These are phyloP conservation scores for Avicennia marina DNA, from an alignment of 257 asterid genomes.

Conservation along the genomic window DNA sequence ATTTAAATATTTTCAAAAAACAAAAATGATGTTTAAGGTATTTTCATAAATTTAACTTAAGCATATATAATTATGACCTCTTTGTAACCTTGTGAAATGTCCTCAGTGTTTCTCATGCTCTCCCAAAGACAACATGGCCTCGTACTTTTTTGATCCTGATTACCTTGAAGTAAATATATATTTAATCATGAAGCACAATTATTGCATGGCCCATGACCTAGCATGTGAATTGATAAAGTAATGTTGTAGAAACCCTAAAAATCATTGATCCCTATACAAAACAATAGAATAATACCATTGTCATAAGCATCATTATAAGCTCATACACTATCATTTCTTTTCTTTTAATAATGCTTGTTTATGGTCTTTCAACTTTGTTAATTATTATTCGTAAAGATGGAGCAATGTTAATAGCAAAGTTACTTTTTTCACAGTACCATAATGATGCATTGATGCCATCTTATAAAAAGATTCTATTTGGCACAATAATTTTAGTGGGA, in stretches of 20 bases:
- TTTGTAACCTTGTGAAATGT: background rate
- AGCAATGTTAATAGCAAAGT: background rate
- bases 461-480: too few species aligned
- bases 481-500: too few species aligned
- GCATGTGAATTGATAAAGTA: conserved; percentile 21
- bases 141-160: conserved; percentile 9
- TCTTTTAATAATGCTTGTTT: background rate
- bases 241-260: conserved; percentile 7
- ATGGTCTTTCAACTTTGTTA: background rate
- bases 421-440: background rate
- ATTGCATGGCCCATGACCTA: conserved; percentile 22
- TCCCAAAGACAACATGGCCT: conserved; percentile 5
- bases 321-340: background rate
- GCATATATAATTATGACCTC: too few species aligned
- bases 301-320: background rate
- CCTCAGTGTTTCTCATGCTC: background rate
- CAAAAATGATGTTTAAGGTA: too few species aligned
- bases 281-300: background rate
- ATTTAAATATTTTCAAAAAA: too few species aligned
- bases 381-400: background rate
- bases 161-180: background rate
- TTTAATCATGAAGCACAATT: conserved; percentile 19
- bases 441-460: background rate
- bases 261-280: conserved; percentile 8
- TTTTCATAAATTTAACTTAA: too few species aligned